Base-by-base conservation (phyloP, 352 stramenopile genomes). In the Pythium sp. region DNA sequence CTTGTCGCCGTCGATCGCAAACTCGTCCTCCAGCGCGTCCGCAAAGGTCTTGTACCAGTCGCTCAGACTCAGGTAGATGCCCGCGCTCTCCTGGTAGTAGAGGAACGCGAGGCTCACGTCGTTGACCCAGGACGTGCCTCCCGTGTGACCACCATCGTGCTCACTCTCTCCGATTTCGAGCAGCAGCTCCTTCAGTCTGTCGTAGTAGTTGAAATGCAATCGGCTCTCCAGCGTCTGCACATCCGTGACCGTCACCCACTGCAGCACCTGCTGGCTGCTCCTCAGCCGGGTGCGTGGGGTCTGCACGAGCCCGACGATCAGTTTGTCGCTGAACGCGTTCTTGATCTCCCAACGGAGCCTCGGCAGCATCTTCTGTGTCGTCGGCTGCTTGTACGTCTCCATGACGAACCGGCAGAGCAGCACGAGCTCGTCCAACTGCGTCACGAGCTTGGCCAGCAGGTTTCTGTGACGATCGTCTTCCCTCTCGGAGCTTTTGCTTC, bases 21-120 rank as follows among this genome's bases (percentile, higher is more conserved):
- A 61, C 8, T 80, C 71, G 61, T 86, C 55, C 32, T 79, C 41
- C 26, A 90, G 73, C 1, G 67, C 76, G 11, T 74, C 71, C 0
- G 72, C 69, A 30, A 93, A 94, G 36, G 77, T 77, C 20, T 82
- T 79, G 58, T 84, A 90, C 86, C 86, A 94, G 41, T 93, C 86
- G 34, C 65, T 65, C 47, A 93, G 67, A 61, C 78, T 87, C 58
- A 94, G 61, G 12, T 81, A 77, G 22, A 86, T 76, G 38, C 81
- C 84, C 0, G 83, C 71, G 38, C 74, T 90, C 65, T 93, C 84
- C 18, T 85, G 74, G 63, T 94, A 94, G 58, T 91, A 86, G 38
- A 86, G 58, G 73, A 91, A 92, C 20, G 77, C 80, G 8, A 92
- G 61, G 20, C 83, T 84, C 22, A 91, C 71, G 61, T 94, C 84